Base-by-base conservation (phyloP, 2,329 filamentous ascomycete genomes). In the Alternaria angustiovoidea region DNA sequence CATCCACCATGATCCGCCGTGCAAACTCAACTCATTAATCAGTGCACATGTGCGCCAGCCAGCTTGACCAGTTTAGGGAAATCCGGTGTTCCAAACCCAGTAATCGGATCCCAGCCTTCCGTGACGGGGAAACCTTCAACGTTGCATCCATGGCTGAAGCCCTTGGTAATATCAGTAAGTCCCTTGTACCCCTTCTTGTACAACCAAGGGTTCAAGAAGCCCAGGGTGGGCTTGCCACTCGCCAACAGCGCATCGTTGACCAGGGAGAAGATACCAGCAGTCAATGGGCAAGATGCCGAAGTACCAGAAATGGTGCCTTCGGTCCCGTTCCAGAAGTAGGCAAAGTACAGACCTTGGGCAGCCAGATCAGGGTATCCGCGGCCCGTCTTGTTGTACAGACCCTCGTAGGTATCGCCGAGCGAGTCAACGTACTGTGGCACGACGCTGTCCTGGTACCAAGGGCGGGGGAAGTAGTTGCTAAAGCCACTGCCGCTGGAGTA, bases 331-430 rank as follows among this genome's bases (percentile, higher is more conserved):
- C 80, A 78, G 30, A 83, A 73, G 24, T 81, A 77, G 4, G 77
- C 78, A 66, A 83, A 85, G 61, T 78, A 73, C 73, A 73, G 74
- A 22, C 89, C 90, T 62, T 87, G 85, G 7, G 85, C 85, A 1
- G 88, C 84, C 22, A 91, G 81, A 67, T 91, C 88, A 0, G 88
- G 88, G 62, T 87, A 86, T 0, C 79, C 89, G 57, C 88, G 83
- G 0, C 88, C 89, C 4, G 84, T 41, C 65, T 78, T 73, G 72
- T 83, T 81, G 76, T 81, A 84, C 67, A 89, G 81, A 16, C 82
- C 79, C 63, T 70, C 78, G 75, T 76, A 86, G 71, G 74, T 57
- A 72, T 76, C 75, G 5, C 79, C 72, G 1, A 84, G 68, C 28
- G 68, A 69, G 28, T 76, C 68, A 20, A 86, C 75, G 64, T 86